Conservation (phyloP, 192 early-diverging fungal species). For the Rhizophlyctis rosea region DNA sequence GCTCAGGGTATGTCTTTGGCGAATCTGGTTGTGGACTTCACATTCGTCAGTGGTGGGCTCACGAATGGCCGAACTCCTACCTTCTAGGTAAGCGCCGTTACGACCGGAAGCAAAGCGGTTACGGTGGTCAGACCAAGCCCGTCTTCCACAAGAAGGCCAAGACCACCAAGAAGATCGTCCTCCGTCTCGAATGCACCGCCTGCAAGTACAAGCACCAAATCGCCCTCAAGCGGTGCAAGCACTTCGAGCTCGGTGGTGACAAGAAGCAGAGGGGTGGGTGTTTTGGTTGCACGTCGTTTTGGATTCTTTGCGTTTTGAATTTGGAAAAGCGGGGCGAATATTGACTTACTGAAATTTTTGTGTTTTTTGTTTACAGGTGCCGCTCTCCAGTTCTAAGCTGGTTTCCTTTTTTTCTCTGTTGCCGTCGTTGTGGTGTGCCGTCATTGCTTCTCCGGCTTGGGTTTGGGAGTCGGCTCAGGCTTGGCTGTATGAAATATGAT, state of each 20-base stretch:
- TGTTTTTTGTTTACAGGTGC: constrained; percentile 63
- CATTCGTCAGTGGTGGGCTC: neutral
- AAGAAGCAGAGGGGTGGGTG: constrained; percentile 83
- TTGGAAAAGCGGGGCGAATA: neutral
- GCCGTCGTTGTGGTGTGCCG: neutral
- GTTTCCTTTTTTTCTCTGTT: neutral
- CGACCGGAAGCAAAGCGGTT: constrained; percentile 98
- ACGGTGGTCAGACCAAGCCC: constrained; percentile 99
- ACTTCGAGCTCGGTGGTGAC: constrained; percentile 99
- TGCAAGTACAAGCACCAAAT: constrained; percentile 99
- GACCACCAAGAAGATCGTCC: constrained; percentile 99
- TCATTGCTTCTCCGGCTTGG: no score
- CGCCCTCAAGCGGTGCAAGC: constrained; percentile 98
- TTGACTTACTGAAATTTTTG: neutral
- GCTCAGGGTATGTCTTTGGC: constrained; percentile 80
- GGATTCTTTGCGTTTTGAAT: neutral
- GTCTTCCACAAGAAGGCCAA: constrained; percentile 99
- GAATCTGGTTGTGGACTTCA: neutral
- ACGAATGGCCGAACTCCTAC: neutral
- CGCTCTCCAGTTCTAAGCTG: constrained; percentile 81
- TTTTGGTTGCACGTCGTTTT: neutral
- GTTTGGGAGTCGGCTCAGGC: no score
- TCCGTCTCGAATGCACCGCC: constrained; percentile 96
- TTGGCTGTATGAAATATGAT: no score
- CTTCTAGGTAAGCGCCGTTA: constrained; percentile 56